Conservation (phyloP, 2,329 filamentous ascomycete genomes). For the Arthrinium puccinioides region DNA sequence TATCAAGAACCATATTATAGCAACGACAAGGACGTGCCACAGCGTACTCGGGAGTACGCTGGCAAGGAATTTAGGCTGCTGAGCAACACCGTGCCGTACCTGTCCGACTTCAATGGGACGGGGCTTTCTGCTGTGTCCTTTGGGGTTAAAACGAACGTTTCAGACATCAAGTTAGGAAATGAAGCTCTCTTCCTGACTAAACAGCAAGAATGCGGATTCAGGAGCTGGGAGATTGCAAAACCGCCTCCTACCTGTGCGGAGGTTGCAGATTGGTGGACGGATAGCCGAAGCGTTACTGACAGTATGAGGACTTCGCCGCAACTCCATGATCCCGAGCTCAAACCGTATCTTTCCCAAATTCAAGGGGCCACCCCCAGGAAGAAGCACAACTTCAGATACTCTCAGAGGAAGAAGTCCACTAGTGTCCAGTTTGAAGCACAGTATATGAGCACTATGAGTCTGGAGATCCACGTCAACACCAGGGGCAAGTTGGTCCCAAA, state of each 20-base stretch:
- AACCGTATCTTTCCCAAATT: conserved; percentile 66
- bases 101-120: conserved; percentile 68
- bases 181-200: conserved; percentile 43
- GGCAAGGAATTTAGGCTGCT: conserved; percentile 77
- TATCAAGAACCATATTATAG: conserved; percentile 86
- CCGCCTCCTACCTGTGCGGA: conserved; percentile 64
- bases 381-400: conserved; percentile 78
- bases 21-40: conserved; percentile 74
- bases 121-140: conserved; percentile 48
- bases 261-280: conserved; percentile 61
- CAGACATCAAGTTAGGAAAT: conserved; percentile 43
- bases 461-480: conserved; percentile 89
- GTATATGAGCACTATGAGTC: conserved; percentile 94
- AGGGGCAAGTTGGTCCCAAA: conserved; percentile 76
- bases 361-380: conserved; percentile 81
- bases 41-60: conserved; percentile 72
- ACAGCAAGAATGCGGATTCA: conserved; percentile 51
- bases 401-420: conserved; percentile 65
- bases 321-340: conserved; percentile 13
- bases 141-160: conserved; percentile 40
- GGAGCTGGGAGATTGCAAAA: conserved; percentile 69
- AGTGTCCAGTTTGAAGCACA: conserved; percentile 78
- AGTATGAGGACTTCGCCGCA: conserved; percentile 11
- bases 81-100: conserved; percentile 68
- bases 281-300: conserved; percentile 19